A percentile compares a stretch with the other conserved stretches of the same genome.
Evolutionary conservation across 371 early-diverging fungal genomes (phyloP).

Genomic region (Mortierella sp.): DNA sequence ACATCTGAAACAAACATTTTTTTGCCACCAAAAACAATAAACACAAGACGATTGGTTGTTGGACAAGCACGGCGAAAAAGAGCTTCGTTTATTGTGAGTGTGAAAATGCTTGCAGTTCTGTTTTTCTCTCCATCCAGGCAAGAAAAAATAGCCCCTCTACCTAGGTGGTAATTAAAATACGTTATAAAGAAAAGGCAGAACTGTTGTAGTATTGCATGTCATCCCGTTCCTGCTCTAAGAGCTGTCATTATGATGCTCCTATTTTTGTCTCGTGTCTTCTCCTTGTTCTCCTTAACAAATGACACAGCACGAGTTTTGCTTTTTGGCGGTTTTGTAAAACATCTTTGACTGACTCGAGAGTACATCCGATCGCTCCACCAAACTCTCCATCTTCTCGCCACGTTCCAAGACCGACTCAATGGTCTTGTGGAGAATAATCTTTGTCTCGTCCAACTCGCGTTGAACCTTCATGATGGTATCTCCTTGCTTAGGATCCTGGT

Average conservation of each 20-base stretch:
- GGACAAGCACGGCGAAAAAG: too few relatives aligned
- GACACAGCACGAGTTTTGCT: slow-evolving; percentile 92
- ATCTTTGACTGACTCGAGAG: slow-evolving; percentile 94
- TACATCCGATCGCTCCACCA: slow-evolving; percentile 92
- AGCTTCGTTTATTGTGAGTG: too few relatives aligned
- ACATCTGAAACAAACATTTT: neutral
- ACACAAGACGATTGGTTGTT: too few relatives aligned
- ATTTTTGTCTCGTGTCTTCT: neutral
- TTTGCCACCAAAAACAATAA: slow-evolving; percentile 19
- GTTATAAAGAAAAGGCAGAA: too few relatives aligned
- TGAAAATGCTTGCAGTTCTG: too few relatives aligned
- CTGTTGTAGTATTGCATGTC: too few relatives aligned
- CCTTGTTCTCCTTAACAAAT: slow-evolving; percentile 52
- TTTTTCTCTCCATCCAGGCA: neutral
- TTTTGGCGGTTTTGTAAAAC: slow-evolving; percentile 99
- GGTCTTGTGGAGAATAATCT: slow-evolving; percentile 96
- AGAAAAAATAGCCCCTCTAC: neutral
- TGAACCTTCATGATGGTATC: slow-evolving; percentile 97
- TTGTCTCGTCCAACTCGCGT: slow-evolving; percentile 98
- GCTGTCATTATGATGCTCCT: neutral
- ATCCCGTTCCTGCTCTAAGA: neutral
- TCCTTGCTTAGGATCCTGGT: slow-evolving; percentile 94
- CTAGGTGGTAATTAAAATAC: neutral
- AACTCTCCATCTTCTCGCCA: slow-evolving; percentile 96
- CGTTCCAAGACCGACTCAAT: slow-evolving; percentile 96